phyloP scores from a whole-genome alignment of 805 yeast genomes.

The Monosporozyma yasuniensis region DNA sequence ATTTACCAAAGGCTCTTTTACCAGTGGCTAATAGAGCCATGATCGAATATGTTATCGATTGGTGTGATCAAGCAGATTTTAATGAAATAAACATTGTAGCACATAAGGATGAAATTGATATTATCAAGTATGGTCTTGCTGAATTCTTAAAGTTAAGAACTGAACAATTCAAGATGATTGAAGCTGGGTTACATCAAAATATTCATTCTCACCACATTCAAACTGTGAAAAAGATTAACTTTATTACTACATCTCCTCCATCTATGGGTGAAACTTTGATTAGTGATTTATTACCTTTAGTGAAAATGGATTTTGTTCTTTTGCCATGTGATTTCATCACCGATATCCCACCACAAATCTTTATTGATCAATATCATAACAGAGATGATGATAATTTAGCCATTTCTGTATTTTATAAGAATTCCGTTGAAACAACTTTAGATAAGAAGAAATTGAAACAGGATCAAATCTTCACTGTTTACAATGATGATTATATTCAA shows the following conservation, averaged over 20 bases:
- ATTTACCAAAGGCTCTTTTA: constrained; percentile 66
- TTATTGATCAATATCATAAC: constrained; percentile 75
- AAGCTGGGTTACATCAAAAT: constrained; percentile 16
- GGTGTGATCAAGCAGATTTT: constrained; percentile 88
- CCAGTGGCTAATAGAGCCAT: constrained; percentile 88
- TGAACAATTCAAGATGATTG: constrained; percentile 22
- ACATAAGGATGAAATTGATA: constrained; percentile 38
- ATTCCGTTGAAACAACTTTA: constrained; percentile 67
- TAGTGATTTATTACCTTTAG: constrained; percentile 35
- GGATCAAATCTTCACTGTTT: constrained; percentile 49
- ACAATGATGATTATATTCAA: constrained; percentile 44
- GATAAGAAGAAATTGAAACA: constrained; percentile 46
- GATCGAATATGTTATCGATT: constrained; percentile 77
- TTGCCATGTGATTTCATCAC: constrained; percentile 93
- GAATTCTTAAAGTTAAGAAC: constrained; percentile 37
- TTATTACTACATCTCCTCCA: constrained; percentile 38
- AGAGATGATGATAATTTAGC: constrained; percentile 62
- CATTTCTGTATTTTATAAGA: constrained; percentile 66
- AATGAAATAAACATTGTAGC: constrained; percentile 57
- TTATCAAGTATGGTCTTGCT: constrained; percentile 41
- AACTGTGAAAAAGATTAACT: constrained; percentile 33
- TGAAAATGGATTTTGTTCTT: constrained; percentile 54
- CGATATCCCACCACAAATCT: constrained; percentile 80
- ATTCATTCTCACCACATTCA: constrained; percentile 25
- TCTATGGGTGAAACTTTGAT: constrained; percentile 57